Base-by-base conservation (phyloP, 1,284 basidiomycete species). In the Pseudozyma pruni region DNA sequence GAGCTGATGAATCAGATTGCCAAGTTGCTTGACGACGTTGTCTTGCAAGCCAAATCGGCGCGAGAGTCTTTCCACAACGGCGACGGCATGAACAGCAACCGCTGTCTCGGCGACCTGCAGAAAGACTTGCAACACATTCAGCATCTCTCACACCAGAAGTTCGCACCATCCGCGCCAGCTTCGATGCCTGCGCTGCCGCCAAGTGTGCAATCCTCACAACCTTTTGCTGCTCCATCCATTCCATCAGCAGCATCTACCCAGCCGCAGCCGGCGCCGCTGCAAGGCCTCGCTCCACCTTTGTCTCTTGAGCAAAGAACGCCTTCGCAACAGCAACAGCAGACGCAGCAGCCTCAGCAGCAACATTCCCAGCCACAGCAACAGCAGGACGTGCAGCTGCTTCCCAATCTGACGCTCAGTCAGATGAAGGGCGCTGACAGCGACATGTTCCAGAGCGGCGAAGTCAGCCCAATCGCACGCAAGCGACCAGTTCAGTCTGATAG, bases 61-160 rank as follows among this genome's bases (percentile, higher is more conserved):
- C 47, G 75, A 17, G 74, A 78, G 11, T 55, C 69, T 5, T 78
- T 76, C 61, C 58, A 59, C 38, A 62, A 74, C 10, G 75, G 75
- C 25, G 60, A 76, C 20, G 74, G 74, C 39, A 57, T 52, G 33
- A 53, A 60, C 35, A 76, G 75, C 50, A 74, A 59, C 27, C 66
- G 56, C 48, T 76, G 72, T 46, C 63, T 78, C 1, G 74, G 64
- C 17, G 75, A 78, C 27, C 38, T 78, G 38, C 71, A 74, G 46
- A 71, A 72, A 17, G 71, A 66, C 25, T 41, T 78, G 45, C 61
- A 67, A 8, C 58, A 62, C 31, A 74, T 78, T 14, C 74, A 75
- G 38, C 67, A 74, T 27, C 69, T 78, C 25, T 72, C 74, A 19
- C 60, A 64, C 17, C 62, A 61, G 19, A 74, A 72, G 39, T 62